Base-by-base conservation (phyloP, 371 early-diverging fungal genomes). In the Saksenaea oblongispora region DNA sequence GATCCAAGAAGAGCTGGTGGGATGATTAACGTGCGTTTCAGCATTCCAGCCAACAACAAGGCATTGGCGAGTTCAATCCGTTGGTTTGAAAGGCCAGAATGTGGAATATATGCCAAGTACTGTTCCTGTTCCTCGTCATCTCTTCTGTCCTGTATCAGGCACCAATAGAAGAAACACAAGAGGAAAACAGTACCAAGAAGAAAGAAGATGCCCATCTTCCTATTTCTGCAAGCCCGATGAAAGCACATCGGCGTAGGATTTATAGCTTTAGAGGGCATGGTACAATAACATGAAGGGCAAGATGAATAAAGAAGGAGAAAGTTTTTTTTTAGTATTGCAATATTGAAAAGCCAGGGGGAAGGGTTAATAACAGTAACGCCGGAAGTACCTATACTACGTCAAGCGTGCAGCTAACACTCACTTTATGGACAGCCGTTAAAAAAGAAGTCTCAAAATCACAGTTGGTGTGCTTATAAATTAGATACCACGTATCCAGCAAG, bases 51-150 rank as follows among this genome's bases (percentile, higher is more conserved):
- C 17, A 88, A 60, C 22, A 81, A 44, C 4, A 88, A 61, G 0
- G 85, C 84, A 53, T 86, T 88, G 34, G 82, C 82, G 27, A 88
- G 70, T 55, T 79, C 79, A 28, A 83, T 84, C 10, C 84, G 78
- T 60, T 87, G 88, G 57, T 86, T 85, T 34, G 84, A 82, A 56
- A 87, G 68, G 0, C 84, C 82, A 5, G 81, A 79, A 65, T 87
- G 86, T 5, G 86, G 85, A 9, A 85, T 47, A 51, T 86, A 87
- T 17, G 88, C 78, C 14, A 87, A 68, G 55, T 74, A 85, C 31
- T 17, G 27, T 26, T 72, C 70, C 18, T 44, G n/a, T 7, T n/a
- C 24, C 11, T 22, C 51, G 7, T 47, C 51, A 11, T n/a, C 9
- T 18, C 3, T 5, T 8, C 22, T 47, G 51, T 47, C 22, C 1